Percentiles rank a stretch among this genome's conserved stretches.
phyloP scores from a whole-genome alignment of 75 land plant genomes.

The Cunninghamia lanceolata region DNA sequence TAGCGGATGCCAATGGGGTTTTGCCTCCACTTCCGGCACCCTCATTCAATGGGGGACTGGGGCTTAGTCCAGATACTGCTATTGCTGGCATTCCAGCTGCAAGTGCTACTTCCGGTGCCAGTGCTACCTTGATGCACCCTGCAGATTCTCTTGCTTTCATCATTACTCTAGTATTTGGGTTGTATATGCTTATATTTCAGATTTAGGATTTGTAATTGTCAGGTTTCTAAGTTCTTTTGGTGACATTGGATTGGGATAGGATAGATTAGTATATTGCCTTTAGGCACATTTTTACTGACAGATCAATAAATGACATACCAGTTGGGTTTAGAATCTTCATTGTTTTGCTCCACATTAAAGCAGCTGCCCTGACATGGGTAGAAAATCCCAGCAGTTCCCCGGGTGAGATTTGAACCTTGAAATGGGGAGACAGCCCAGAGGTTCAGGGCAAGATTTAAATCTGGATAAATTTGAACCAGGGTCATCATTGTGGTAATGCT shows the following conservation, averaged over 20 bases:
- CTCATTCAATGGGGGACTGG: conserved; percentile 9
- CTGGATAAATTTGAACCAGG: not conserved
- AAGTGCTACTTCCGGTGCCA: not conserved
- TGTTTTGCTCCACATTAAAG: not conserved
- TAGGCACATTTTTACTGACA: not conserved
- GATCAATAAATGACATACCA: not conserved
- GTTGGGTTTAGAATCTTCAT: not conserved
- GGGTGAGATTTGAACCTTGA: not conserved
- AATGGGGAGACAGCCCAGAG: not conserved
- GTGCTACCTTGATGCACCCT: not conserved
- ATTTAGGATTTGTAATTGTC: not conserved
- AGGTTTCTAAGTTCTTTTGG: not conserved
- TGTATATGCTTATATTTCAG: not conserved
- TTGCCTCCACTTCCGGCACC: not conserved
- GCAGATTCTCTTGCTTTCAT: not conserved
- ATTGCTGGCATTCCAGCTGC: not conserved
- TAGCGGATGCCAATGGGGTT: conserved; percentile 28
- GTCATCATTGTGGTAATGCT: not conserved
- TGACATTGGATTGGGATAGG: not conserved
- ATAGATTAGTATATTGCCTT: not conserved
- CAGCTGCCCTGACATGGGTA: not conserved
- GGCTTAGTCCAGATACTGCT: conserved; percentile 11
- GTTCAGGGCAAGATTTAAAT: not conserved
- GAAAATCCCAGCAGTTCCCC: not conserved
- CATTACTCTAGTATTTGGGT: not conserved